Conservation (phyloP, 805 yeast genomes). For the Debaryomyces prosopidis region DNA sequence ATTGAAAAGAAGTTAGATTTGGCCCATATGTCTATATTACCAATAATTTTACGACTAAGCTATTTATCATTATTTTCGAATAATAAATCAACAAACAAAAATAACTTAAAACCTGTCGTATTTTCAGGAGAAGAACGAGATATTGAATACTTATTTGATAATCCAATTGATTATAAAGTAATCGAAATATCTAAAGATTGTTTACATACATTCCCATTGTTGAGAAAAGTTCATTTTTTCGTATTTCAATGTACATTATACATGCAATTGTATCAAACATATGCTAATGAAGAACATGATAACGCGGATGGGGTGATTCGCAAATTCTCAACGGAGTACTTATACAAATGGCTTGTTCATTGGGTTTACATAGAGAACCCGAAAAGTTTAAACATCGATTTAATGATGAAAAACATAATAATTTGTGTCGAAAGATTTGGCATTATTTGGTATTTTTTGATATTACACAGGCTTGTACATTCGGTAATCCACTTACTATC, state of each 20-base stretch:
- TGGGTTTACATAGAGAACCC: constrained; percentile 50
- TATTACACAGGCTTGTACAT: constrained; percentile 37
- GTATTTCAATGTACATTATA: constrained; percentile 31
- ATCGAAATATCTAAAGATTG: constrained; percentile 55
- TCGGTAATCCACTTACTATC: constrained; percentile 47
- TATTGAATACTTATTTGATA: constrained; percentile 40
- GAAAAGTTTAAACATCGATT: constrained; percentile 18
- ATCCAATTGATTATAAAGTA: constrained; percentile 47
- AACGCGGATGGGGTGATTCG: constrained; percentile 37
- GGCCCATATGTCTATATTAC: constrained; percentile 37
- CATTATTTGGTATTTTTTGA: constrained; percentile 46
- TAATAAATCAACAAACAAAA: constrained; percentile 26
- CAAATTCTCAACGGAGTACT: constrained; percentile 27
- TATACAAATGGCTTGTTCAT: constrained; percentile 44
- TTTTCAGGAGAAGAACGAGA: constrained; percentile 23
- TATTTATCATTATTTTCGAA: constrained; percentile 40
- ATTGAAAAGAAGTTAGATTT: constrained; percentile 42
- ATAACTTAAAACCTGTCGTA: constrained; percentile 21
- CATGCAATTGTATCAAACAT: constrained; percentile 27
- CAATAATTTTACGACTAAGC: constrained; percentile 42
- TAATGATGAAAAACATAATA: constrained; percentile 25
- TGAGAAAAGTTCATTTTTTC: constrained; percentile 34
- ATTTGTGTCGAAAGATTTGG: constrained; percentile 58
- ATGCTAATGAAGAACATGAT: constrained; percentile 43
- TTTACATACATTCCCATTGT: constrained; percentile 52